Conservation (phyloP, 768 basidiomycete genomes). For the Gloeostereum incarnatum region DNA sequence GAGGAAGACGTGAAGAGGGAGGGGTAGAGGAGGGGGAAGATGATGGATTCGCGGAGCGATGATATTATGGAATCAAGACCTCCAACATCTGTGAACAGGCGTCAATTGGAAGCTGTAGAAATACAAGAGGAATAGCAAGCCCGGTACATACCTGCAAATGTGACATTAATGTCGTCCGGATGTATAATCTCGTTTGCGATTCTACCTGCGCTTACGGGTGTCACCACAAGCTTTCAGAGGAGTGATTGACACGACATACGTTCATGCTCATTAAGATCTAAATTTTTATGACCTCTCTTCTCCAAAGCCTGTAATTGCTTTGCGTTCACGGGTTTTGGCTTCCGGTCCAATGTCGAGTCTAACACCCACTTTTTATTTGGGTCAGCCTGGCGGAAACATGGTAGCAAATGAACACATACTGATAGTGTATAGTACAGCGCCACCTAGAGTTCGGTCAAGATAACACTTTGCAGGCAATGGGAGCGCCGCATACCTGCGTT, state of each 20-base stretch:
- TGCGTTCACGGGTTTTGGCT: constrained; percentile 53
- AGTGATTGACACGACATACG: constrained; percentile 31
- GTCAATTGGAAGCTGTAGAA: constrained; percentile 14
- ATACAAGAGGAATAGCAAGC: background rate
- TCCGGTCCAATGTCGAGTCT: constrained; percentile 35
- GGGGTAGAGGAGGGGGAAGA: constrained; percentile 90
- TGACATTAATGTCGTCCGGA: constrained; percentile 77
- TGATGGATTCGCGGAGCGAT: constrained; percentile 89
- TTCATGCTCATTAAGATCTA: constrained; percentile 89
- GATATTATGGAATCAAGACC: constrained; percentile 88
- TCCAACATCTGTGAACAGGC: constrained; percentile 59
- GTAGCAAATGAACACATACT: constrained; percentile 28
- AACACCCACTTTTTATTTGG: too few relatives aligned
- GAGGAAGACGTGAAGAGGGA: constrained; percentile 78
- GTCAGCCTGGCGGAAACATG: constrained; percentile 26
- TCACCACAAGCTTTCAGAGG: background rate
- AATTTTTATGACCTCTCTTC: constrained; percentile 57
- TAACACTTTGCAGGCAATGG: background rate
- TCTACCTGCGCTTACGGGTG: constrained; percentile 35
- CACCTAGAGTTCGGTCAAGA: constrained; percentile 36
- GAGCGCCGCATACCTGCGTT: constrained; percentile 33
- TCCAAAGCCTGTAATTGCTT: constrained; percentile 67
- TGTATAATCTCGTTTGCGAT: constrained; percentile 92
- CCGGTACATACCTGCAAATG: constrained; percentile 52
- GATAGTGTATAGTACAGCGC: constrained; percentile 70